Evolutionary conservation across 441 rosid species (phyloP).

Genomic region (Erodium moschatum): DNA sequence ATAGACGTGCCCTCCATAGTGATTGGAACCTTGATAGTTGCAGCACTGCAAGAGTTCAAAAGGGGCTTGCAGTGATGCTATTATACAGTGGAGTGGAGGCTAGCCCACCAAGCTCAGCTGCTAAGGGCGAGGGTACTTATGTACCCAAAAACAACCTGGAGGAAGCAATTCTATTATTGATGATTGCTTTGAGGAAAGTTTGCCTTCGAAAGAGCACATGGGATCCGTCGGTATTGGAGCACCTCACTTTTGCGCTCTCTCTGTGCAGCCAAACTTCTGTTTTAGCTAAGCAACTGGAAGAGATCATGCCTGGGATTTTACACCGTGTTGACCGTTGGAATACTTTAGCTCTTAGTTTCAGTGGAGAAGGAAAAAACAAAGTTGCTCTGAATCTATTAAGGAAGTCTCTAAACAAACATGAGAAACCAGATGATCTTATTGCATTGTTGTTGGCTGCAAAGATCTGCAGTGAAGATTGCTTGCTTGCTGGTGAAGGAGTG

Average conservation of each 20-base stretch:
- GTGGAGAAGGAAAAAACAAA: conserved; percentile 39
- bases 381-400: conserved; percentile 62
- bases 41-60: conserved; percentile 71
- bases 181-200: conserved; percentile 62
- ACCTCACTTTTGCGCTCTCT: conserved; percentile 65
- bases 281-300: conserved; percentile 71
- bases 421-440: conserved; percentile 55
- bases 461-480: conserved; percentile 61
- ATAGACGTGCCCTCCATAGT: conserved; percentile 73
- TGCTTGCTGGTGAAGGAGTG: conserved; percentile 76
- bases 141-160: conserved; percentile 78
- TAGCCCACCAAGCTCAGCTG: conserved; percentile 59
- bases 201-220: conserved; percentile 54
- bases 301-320: conserved; percentile 66
- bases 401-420: conserved; percentile 73
- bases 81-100: conserved; percentile 81
- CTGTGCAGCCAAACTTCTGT: conserved; percentile 65
- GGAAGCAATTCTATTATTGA: conserved; percentile 79
- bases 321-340: conserved; percentile 85
- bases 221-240: conserved; percentile 83
- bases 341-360: conserved; percentile 66
- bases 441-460: conserved; percentile 72
- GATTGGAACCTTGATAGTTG: conserved; percentile 76
- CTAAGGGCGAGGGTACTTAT: conserved; percentile 65
- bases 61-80: conserved; percentile 67